A percentile compares a stretch with the other conserved stretches of the same genome.
Evolutionary conservation across 192 early-diverging fungal genomes (phyloP).

Genomic region (Martensiomyces pterosporus): DNA sequence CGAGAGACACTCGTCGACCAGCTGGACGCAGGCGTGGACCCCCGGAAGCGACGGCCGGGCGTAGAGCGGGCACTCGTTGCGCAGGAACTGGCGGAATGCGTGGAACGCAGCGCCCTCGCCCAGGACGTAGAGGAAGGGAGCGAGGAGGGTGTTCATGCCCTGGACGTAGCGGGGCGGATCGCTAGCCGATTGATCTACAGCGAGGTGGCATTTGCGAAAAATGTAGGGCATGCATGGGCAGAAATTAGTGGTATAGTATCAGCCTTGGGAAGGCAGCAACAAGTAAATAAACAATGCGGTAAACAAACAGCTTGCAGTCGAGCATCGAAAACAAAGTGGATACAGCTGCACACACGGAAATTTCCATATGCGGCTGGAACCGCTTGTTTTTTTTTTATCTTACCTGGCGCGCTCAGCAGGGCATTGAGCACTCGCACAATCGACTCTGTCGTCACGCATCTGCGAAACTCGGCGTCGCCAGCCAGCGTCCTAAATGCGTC

Average conservation of each 20-base stretch:
- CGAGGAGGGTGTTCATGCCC: conserved; percentile 91
- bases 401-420: conserved; percentile 81
- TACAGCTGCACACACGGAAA: no score
- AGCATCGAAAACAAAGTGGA: no score
- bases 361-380: no score
- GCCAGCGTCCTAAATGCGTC: conserved; percentile 85
- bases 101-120: conserved; percentile 90
- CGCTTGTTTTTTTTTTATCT: no score
- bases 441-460: conserved; percentile 66
- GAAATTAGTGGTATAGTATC: no score
- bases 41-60: conserved; percentile 86
- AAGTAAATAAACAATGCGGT: background rate
- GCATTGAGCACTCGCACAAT: conserved; percentile 79
- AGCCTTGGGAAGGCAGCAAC: conserved; percentile 11
- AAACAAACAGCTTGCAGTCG: background rate
- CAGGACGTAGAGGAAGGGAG: conserved; percentile 89
- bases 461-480: conserved; percentile 71
- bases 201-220: no score
- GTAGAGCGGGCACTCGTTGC: conserved; percentile 85
- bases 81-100: conserved; percentile 82
- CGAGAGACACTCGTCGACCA: conserved; percentile 78
- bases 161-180: conserved; percentile 73
- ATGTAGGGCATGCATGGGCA: no score
- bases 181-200: conserved; percentile 30
- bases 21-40: conserved; percentile 84